Evolutionary conservation across 805 yeast species (phyloP).

Genomic region (Spathaspora gorwiae): DNA sequence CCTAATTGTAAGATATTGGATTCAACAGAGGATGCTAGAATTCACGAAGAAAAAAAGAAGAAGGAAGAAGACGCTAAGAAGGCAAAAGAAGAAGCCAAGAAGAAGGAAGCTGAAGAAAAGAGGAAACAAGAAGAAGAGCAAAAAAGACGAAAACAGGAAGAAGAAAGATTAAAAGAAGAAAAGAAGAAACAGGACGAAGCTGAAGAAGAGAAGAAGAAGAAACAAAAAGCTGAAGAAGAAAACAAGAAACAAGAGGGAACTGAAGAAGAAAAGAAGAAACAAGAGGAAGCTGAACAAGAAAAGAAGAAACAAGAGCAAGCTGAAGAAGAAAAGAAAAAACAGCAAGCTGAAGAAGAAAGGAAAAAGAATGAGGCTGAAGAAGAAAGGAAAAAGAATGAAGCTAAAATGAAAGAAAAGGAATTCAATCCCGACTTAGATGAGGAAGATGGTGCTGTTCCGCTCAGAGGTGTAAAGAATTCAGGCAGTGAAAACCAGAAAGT

Average conservation of each 20-base stretch:
- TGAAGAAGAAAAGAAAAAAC: constrained; percentile 1
- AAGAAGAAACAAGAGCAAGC: not conserved
- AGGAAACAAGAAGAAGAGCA: constrained; percentile 4
- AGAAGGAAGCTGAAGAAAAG: constrained; percentile 2
- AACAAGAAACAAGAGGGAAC: not conserved
- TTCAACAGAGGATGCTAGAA: constrained; percentile 16
- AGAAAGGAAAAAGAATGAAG: constrained; percentile 1
- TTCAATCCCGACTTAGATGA: not conserved
- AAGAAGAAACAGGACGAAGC: constrained; percentile 8
- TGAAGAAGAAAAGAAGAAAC: constrained; percentile 1
- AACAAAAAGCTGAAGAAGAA: not conserved
- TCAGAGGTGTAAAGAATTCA: not conserved
- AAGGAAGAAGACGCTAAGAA: constrained; percentile 5
- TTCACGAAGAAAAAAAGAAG: constrained; percentile 2
- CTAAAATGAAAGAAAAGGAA: not conserved
- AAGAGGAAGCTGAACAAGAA: not conserved
- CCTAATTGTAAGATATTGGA: constrained; percentile 45
- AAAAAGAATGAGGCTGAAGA: constrained; percentile 2
- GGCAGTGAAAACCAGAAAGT: not conserved
- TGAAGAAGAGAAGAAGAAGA: constrained; percentile 4
- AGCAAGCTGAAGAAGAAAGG: not conserved
- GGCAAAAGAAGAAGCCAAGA: constrained; percentile 6
- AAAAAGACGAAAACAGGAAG: constrained; percentile 6
- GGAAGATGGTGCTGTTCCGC: not conserved
- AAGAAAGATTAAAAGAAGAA: constrained; percentile 7